Conservation (phyloP, 768 basidiomycete species). For the Vishniacozyma victoriae region DNA sequence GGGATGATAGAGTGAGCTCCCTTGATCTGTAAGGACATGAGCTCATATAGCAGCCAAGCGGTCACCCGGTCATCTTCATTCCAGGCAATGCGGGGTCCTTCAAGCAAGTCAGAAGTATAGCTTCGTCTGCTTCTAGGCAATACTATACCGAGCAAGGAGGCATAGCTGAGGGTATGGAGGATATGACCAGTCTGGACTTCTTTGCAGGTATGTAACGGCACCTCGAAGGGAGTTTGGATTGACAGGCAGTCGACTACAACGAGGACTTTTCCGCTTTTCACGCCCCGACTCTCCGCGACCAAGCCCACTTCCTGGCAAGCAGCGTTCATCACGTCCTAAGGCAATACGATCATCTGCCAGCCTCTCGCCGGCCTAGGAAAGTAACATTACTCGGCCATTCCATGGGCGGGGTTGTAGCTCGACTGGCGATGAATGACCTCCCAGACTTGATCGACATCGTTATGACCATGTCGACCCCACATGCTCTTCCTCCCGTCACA, state of each 20-base stretch:
- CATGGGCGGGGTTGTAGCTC: conserved; percentile 93
- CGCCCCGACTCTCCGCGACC: conserved; percentile 75
- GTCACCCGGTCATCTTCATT: conserved; percentile 87
- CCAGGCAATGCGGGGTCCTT: conserved; percentile 97
- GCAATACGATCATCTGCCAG: conserved; percentile 19
- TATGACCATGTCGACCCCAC: conserved; percentile 95
- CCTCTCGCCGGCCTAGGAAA: conserved; percentile 49
- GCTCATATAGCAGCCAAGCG: conserved; percentile 46
- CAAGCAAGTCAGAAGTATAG: conserved; percentile 88
- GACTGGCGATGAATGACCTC: conserved; percentile 55
- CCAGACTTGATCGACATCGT: conserved; percentile 46
- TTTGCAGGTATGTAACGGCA: conserved; percentile 62
- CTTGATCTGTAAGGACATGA: neutral
- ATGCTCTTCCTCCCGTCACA: conserved; percentile 76
- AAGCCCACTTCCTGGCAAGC: conserved; percentile 66
- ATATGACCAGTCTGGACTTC: conserved; percentile 60
- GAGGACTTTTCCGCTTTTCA: conserved; percentile 96
- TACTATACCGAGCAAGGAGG: conserved; percentile 59
- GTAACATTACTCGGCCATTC: conserved; percentile 86
- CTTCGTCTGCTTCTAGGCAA: conserved; percentile 79
- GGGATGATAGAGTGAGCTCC: conserved; percentile 53
- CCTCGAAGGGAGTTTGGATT: neutral
- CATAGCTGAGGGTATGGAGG: conserved; percentile 3
- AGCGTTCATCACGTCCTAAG: conserved; percentile 54
- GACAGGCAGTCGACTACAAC: conserved; percentile 75